Percentiles rank a stretch among this genome's conserved stretches.
These are phyloP conservation scores for Saccharomyces hybrid DNA, from an alignment of 1,139 yeast genomes.

Conservation along the genomic window DNA sequence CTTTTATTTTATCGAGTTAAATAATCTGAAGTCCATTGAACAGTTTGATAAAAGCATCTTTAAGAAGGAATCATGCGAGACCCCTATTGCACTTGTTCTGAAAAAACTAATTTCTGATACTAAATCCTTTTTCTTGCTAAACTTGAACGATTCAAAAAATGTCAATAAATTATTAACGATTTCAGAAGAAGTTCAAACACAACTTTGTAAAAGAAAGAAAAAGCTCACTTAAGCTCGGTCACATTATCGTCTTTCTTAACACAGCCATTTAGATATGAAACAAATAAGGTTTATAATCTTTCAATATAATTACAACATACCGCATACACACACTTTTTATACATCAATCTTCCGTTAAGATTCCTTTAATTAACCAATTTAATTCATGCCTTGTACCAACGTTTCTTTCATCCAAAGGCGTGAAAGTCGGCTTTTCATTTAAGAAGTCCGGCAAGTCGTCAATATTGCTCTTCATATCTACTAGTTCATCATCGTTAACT, in stretches of 20 bases:
- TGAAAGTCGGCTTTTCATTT: constrained; percentile 27
- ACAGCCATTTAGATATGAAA: background rate
- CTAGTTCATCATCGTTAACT: constrained; percentile 48
- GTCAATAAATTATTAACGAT: constrained; percentile 9
- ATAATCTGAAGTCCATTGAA: constrained; percentile 14
- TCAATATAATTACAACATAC: constrained; percentile 1
- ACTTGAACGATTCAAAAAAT: constrained; percentile 9
- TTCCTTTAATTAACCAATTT: constrained; percentile 63
- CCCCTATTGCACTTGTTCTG: constrained; percentile 24
- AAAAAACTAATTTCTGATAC: constrained; percentile 23
- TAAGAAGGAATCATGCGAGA: constrained; percentile 7
- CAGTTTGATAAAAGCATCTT: constrained; percentile 10
- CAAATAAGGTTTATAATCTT: background rate
- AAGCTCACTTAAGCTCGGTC: background rate
- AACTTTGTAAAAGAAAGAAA: background rate
- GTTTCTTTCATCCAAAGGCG: constrained; percentile 34
- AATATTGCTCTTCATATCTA: constrained; percentile 37
- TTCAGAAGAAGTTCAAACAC: constrained; percentile 7
- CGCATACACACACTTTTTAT: constrained; percentile 1
- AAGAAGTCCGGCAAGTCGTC: constrained; percentile 32
- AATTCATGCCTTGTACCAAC: constrained; percentile 63
- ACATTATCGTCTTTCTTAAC: background rate
- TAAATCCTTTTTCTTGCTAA: constrained; percentile 21
- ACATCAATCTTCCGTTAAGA: constrained; percentile 28
- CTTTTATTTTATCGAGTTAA: constrained; percentile 25